These are phyloP conservation scores for Mimosa bimucronata DNA, from an alignment of 306 rosid species.

Conservation along the genomic window DNA sequence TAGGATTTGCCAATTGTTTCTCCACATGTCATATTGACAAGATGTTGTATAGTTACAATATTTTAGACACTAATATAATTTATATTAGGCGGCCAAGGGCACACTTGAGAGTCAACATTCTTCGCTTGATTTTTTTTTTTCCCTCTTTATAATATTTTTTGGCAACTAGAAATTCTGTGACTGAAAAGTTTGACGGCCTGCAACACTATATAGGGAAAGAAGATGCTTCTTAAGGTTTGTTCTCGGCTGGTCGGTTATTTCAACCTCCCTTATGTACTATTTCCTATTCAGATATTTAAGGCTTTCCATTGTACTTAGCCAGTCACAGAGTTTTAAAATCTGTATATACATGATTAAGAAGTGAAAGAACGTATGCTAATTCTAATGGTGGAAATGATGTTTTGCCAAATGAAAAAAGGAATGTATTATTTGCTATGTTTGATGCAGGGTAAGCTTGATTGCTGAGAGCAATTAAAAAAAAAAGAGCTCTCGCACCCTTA, in stretches of 20 bases:
- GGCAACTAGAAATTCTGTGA: not conserved
- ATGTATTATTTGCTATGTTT: not conserved
- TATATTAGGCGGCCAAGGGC: constrained; percentile 16
- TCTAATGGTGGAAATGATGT: not conserved
- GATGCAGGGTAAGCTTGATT: not conserved
- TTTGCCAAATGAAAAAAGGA: not conserved
- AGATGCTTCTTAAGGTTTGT: constrained; percentile 10
- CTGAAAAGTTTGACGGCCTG: not conserved
- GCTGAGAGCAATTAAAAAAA: not conserved
- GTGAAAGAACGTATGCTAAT: not conserved
- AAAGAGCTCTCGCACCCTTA: too few relatives aligned
- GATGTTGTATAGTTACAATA: constrained; percentile 40
- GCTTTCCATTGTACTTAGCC: not conserved
- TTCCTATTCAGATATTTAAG: constrained; percentile 24
- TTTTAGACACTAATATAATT: constrained; percentile 30
- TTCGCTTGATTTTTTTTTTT: constrained; percentile 2
- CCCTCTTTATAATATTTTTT: not conserved
- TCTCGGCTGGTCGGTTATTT: not conserved
- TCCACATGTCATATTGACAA: constrained; percentile 32
- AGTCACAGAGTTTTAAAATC: not conserved
- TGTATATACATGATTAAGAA: not conserved
- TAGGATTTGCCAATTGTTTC: constrained; percentile 39
- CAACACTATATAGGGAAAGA: not conserved
- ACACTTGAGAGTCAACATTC: constrained; percentile 9
- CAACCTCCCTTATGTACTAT: not conserved